Base-by-base conservation (phyloP, 257 asterid genomes). In the Plantago elongata region DNA sequence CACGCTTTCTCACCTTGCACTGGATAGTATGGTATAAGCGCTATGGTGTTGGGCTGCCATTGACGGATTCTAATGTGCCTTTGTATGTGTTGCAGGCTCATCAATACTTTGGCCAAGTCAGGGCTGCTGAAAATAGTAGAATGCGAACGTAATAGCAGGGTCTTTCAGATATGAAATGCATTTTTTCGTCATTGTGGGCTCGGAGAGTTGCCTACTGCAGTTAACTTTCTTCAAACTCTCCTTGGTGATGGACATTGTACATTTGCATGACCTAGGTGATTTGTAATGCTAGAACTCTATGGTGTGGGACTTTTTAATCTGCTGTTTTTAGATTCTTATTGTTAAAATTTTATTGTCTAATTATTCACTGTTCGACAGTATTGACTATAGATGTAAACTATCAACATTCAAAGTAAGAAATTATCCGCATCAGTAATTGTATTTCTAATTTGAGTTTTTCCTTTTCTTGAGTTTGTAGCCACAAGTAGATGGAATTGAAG, bases 71-170 rank as follows among this genome's bases (percentile, higher is more conserved):
- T 51, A 8, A 29, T 5, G 6, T 52, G 59, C 29, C 13, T 67
- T 44, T 16, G 29, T 61, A 57, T 73, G 22, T 42, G 37, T 66
- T 67, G 57, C 75, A 62, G 75, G 79, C 75, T 51, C 86, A 79
- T 57, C 82, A 78, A 16, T 79, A 73, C 63, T 79, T 79, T 59
- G 40, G 9, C 63, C 82, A 76, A 68, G 85, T 79, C 59, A 65
- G 78, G 58, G 77, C 78, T 51, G 82, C 82, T 1, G 85, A 79
- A 71, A 77, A 68, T 54, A 75, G 79, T 57, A 66, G 81, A 67
- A 78, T 50, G 77, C 61, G 79, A 69, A 70, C 74, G 30, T 45
- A 55, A 13, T 54, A 55, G 60, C 60, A 27, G 45, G 5, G 12
- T 42, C 43, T 16, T 15, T 55, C n/a, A 9, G 2, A 22, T 22